phyloP scores from a whole-genome alignment of 2,329 filamentous ascomycete species.

The Fusarium hainanense region DNA sequence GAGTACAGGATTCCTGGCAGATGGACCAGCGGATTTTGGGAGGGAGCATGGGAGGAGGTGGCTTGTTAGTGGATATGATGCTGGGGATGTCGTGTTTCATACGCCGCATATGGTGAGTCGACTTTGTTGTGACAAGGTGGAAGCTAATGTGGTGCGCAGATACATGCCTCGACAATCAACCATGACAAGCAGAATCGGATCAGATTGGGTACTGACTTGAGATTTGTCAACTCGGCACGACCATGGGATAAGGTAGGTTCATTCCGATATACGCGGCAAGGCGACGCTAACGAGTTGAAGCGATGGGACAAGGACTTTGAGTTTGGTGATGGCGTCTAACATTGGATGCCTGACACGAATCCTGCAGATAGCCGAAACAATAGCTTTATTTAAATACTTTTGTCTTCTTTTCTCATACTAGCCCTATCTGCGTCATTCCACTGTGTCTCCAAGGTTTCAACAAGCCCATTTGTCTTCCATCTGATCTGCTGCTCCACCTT shows the following conservation, averaged over 20 bases:
- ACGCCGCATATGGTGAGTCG: conserved; percentile 48
- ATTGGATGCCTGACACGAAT: background rate
- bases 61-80: conserved; percentile 55
- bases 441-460: background rate
- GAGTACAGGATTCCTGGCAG: conserved; percentile 63
- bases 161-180: conserved; percentile 68
- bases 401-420: background rate
- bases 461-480: conserved; percentile 1
- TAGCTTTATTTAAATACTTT: background rate
- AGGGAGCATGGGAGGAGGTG: conserved; percentile 47
- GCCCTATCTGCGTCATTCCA: background rate
- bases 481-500: background rate
- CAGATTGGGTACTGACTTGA: conserved; percentile 65
- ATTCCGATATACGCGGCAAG: fast-evolving
- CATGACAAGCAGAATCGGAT: conserved; percentile 63
- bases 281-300: background rate
- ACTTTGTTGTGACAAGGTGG: background rate
- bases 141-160: conserved; percentile 50
- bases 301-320: conserved; percentile 8
- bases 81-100: conserved; percentile 57
- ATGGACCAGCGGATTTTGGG: conserved; percentile 57
- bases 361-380: background rate
- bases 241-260: background rate
- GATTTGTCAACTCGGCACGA: conserved; percentile 56
- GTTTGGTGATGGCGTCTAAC: conserved; percentile 1